These are phyloP conservation scores for Apium graveolens DNA, from an alignment of 129 eudicot species.

Conservation along the genomic window DNA sequence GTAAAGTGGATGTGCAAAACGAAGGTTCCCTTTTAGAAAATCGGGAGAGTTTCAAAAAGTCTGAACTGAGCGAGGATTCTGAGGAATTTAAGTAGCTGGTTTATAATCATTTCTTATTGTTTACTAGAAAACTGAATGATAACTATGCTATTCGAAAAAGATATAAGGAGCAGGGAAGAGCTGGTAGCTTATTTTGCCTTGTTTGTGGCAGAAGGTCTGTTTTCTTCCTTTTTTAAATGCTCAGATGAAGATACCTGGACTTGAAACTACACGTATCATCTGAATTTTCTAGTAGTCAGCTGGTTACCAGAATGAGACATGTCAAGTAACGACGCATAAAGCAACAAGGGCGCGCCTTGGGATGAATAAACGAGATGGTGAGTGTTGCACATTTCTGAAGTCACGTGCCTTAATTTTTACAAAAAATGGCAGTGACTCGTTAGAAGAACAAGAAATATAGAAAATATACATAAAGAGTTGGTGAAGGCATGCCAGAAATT, in stretches of 20 bases:
- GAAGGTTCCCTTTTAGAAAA: conserved; percentile 22
- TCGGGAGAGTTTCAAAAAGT: conserved; percentile 12
- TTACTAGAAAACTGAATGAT: conserved; percentile 52
- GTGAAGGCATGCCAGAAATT: too few relatives aligned
- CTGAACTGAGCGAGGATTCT: conserved; percentile 38
- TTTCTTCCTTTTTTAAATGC: conserved; percentile 20
- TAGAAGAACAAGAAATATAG: too few relatives aligned
- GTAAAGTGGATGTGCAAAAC: conserved; percentile 22
- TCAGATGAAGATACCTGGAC: background rate
- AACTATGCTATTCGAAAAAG: conserved; percentile 33
- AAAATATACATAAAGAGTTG: too few relatives aligned
- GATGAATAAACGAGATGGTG: too few relatives aligned
- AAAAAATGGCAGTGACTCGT: too few relatives aligned
- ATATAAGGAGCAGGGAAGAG: conserved; percentile 56
- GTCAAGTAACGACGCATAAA: background rate
- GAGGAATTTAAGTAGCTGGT: conserved; percentile 49
- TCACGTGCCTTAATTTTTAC: too few relatives aligned
- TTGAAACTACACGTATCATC: background rate
- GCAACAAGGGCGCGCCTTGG: too few relatives aligned
- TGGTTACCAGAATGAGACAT: background rate
- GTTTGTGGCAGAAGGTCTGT: conserved; percentile 71
- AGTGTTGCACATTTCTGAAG: too few relatives aligned
- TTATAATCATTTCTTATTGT: conserved; percentile 30
- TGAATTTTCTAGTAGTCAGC: background rate
- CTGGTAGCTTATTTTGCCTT: conserved; percentile 69